Conservation (phyloP, 768 basidiomycete species). For the Leccinum longicurvipes region DNA sequence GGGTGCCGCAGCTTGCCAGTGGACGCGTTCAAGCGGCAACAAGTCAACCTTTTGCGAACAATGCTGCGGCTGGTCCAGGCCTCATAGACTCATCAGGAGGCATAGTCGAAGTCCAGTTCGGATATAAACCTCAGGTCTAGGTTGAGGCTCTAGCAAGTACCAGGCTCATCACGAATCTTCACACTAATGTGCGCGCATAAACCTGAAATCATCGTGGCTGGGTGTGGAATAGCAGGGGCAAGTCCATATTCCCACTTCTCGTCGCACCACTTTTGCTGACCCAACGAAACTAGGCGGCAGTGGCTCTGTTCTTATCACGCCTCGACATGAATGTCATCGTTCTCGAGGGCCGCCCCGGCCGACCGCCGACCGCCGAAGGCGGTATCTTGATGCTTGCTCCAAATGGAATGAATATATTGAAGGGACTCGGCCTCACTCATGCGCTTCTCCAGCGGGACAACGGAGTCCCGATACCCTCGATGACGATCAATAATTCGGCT, state of each 20-base stretch:
- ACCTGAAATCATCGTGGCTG: constrained; percentile 25
- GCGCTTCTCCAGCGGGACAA: constrained; percentile 23
- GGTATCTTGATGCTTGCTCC: constrained; percentile 28
- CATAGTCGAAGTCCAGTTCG: neutral
- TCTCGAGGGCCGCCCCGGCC: constrained; percentile 22
- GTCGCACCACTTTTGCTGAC: neutral
- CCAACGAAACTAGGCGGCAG: constrained; percentile 11
- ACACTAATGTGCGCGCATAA: constrained; percentile 17
- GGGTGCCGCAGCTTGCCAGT: neutral
- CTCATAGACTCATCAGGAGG: neutral
- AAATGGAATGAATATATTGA: constrained; percentile 29
- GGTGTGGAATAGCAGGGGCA: constrained; percentile 28
- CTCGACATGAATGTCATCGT: constrained; percentile 15
- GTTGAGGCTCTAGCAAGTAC: neutral
- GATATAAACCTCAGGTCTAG: constrained; percentile 6
- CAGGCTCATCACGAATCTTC: too few relatives aligned
- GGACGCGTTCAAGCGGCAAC: constrained; percentile 22
- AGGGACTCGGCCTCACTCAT: constrained; percentile 24
- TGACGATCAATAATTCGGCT: constrained; percentile 21
- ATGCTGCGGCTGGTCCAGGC: neutral
- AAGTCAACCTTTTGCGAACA: neutral
- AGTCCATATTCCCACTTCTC: constrained; percentile 4
- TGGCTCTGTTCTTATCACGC: constrained; percentile 27
- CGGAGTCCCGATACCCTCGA: constrained; percentile 16
- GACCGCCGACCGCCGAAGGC: constrained; percentile 19